Evolutionary conservation across 2,329 filamentous ascomycete genomes (phyloP), one percentile per base, ranked within the genome.

Genomic region (Aspergillus novofumigatus): DNA sequence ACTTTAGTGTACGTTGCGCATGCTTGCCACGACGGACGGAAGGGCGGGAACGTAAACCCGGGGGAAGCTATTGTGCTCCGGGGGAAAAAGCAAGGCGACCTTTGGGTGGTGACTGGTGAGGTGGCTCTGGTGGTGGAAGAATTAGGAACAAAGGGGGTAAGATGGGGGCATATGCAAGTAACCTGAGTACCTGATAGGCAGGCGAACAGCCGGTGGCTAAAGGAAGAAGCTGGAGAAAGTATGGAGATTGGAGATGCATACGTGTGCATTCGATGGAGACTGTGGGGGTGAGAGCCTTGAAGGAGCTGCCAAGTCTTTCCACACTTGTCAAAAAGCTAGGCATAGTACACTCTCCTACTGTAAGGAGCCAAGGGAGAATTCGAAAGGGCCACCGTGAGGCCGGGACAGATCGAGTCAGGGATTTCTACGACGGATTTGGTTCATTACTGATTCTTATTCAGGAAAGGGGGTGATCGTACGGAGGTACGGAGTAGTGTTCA

Each of bases 1-100:
- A 21, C n/a, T 11, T 32, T 20, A 51, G 49, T 51, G 28, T 25
- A 29, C 26, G 7, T 21, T n/a, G 28, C 55, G 54, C 57, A 59
- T 57, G 49, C 59, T 57, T 58, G 57, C 59, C 59, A 63, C 51
- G 50, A 61, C 55, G 59, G 59, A 59, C 57, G 59, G 56, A 52
- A 59, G 56, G 54, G 55, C 54, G 58, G 59, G 48, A 57, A 56
- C 50, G 21, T 48, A 35, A 14, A 29, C 50, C 11, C 41, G 49
- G 54, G 50, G 49, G 28, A 49, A 45, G 44, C 17, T 26, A 41
- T 45, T 20, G 38, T 38, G n/a, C 26, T 51, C 35, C 38, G 35
- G 25, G 21, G 48, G 50, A 41, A 23, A 42, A n/a, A 35, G 23
- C 11, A 35, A 14, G 23, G 20, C 41, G 2, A 44, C n/a, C 21